Base-by-base conservation (phyloP, 2,329 filamentous ascomycete genomes). In the Paecilomyces sp. region DNA sequence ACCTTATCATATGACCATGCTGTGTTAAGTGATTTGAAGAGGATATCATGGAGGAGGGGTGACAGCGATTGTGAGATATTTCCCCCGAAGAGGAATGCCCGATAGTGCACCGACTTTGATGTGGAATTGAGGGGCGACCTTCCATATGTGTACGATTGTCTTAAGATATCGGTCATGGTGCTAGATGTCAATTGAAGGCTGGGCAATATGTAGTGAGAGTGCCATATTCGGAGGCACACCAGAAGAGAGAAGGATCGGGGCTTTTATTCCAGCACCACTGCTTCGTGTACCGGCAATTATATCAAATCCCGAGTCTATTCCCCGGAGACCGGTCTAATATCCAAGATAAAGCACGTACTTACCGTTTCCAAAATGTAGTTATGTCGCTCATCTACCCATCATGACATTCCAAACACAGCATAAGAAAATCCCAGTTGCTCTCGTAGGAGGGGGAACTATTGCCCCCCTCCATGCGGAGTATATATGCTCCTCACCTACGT, bases 11-110 rank as follows among this genome's bases (percentile, higher is more conserved):
- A 33, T 33, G 31, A 8, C 31, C 31, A 33, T 33, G 31, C 7
- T 33, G 31, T 12, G 7, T 1, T 22, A 22, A 22, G 22, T 22
- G 22, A 22, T 22, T 22, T 22, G 22, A 22, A 22, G 22, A 22
- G 22, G 22, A 22, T 22, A 22, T 22, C 22, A 22, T 22, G 22
- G 22, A 22, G 22, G 22, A 22, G 22, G 22, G 72, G 73, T 2
- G 72, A 75, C 22, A 56, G 54, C 2, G 54, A 56, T 6, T 56
- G 34, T 9, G 30, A 6, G 30, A 41, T 56, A 5, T 28, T 28
- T 11, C 22, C 36, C 7, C 63, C 63, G 34, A 65, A 65, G 7
- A 65, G 54, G 36, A 54, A 60, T 25, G 31, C 47, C 18, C 60
- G 54, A 12, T 51, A 51, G n/a, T 57, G 55, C 1, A 15, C 9